These are phyloP conservation scores for Claviceps sorghi DNA, from an alignment of 2,329 filamentous ascomycete genomes.

Conservation along the genomic window DNA sequence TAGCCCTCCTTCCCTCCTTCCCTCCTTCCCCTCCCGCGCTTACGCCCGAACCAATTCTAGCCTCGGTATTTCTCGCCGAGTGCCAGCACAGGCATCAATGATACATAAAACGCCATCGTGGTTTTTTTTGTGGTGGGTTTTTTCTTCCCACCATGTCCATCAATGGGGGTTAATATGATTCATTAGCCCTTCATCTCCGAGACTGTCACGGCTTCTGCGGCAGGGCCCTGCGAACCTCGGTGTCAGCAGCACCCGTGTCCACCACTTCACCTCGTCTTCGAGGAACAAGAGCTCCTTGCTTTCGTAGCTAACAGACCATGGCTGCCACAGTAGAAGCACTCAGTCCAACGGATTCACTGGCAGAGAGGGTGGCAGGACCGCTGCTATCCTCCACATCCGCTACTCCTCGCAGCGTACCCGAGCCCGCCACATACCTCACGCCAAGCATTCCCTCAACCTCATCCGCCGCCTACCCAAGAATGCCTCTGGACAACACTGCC, in stretches of 20 bases:
- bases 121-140: background rate
- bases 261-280: constrained; percentile 45
- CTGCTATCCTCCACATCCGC: constrained; percentile 15
- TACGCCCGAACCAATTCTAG: background rate
- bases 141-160: background rate
- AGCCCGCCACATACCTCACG: constrained; percentile 14
- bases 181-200: constrained; percentile 65
- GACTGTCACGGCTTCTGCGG: constrained; percentile 85
- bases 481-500: constrained; percentile 29
- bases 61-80: background rate
- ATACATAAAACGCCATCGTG: background rate
- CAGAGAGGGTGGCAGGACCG: constrained; percentile 46
- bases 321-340: constrained; percentile 23
- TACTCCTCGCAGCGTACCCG: constrained; percentile 26
- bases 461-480: constrained; percentile 23
- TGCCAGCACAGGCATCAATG: background rate
- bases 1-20: background rate
- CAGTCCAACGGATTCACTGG: constrained; percentile 56
- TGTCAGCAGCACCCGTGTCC: constrained; percentile 66
- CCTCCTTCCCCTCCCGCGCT: background rate
- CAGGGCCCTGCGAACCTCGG: constrained; percentile 70
- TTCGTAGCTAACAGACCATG: constrained; percentile 20
- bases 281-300: background rate
- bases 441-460: constrained; percentile 9
- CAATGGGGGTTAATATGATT: constrained; percentile 33